Evolutionary conservation across 2,329 filamentous ascomycete genomes (phyloP), one percentile per base, ranked within the genome.

Genomic region (Cercospora sp.): DNA sequence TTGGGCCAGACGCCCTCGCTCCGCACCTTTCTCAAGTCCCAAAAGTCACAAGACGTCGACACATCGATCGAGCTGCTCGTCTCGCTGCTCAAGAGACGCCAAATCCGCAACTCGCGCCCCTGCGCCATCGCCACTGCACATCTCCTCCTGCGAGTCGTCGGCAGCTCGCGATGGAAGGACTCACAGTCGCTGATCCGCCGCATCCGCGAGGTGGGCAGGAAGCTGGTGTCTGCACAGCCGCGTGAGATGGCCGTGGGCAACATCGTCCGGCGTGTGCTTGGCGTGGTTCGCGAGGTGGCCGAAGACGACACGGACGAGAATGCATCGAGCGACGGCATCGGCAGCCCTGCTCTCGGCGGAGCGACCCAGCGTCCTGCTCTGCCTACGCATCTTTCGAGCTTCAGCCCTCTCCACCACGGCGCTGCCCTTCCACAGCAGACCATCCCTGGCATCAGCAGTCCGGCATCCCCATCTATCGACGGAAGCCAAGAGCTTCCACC

Each of bases 181-280:
- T 90, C 93, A 58, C 87, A 89, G 60, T 89, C 90, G 75, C 88
- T 99, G 61, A 88, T 98, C 68, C 87, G 90, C 74, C 89, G 92
- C 72, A 89, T 99, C 69, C 89, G 91, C 72, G 86, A 89, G 68
- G 89, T 94, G 26, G 95, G 95, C 65, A 87, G 89, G 73, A 88
- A 89, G 65, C 85, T 99, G 53, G 89, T 91, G 40, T 88, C 90
- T 65, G 94, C 95, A 7, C 93, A 97, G 75, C 94, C 94, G 16
- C 88, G 91, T 69, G 95, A 98, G 82, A 90, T 97, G 74, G 92
- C 93, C 5, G 93, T 97, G 55, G 94, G 93, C 63, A 99, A 99
- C 77, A 94, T 99, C 73, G 92, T 97, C 58, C 89, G 94, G 69
- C 89, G 95, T 70, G 91, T 98, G 2, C 84, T 99, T 42, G 92